Evolutionary conservation across 768 basidiomycete species (phyloP), one percentile per base, ranked within the genome.

Genomic region (Pulveroboletus ravenelii): DNA sequence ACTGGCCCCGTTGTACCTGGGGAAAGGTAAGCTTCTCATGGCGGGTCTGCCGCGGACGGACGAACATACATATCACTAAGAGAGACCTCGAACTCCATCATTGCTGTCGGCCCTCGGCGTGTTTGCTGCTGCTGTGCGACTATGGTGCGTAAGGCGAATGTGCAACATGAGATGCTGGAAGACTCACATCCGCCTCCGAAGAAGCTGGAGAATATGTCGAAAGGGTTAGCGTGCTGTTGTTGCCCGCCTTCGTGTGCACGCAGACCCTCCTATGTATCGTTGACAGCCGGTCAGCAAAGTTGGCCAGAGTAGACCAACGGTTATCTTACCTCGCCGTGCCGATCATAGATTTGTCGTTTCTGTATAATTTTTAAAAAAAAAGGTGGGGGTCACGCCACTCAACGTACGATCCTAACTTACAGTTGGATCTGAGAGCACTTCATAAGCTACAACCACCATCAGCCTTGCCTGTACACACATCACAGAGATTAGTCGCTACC

Each of bases 341-440:
- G 79, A 68, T 98, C 96, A 68, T 97, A 99, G 55, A 95, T 89
- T 72, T 82, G 78, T 29, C 89, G 85, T 86, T 93, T 95, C 88
- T 94, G 64, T 3, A 52, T 14, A 14, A 42, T 20, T 34, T 34
- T 14, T 13, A 2, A 5, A 27, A 27, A 25, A 34, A 54, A 35
- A 48, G 27, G n/a, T 56, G 10, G 36, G 51, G 3, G 9, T 32
- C 18, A 25, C 13, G 27, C 30, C 37, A 23, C 10, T 30, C 2
- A 10, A 38, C 9, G n/a, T 15, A 47, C 15, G 31, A 12, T 17
- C 35, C 45, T 2, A 25, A 59, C 82, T 59, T 56, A 93, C 91
- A 56, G 82, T 81, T 2, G 79, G 47, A 64, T 97, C 93, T 7
- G 93, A 93, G 27, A 99, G 77, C n/a, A 95, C 81, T 69, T 98